phyloP scores from a whole-genome alignment of 1,139 yeast species.

The Yamadazyma sp. region DNA sequence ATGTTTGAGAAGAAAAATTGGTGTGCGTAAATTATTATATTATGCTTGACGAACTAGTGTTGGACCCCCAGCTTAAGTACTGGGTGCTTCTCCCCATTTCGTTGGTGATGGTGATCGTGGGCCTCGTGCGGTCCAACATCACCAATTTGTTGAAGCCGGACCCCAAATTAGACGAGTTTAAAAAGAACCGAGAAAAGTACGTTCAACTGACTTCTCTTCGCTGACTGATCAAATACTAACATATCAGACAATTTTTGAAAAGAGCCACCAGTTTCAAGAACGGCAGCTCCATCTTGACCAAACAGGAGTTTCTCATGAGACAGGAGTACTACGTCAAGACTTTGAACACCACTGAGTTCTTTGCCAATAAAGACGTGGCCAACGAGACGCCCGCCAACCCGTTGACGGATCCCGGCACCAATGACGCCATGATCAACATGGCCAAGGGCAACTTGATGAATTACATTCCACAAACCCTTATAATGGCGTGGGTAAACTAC shows the following conservation, averaged over 20 bases:
- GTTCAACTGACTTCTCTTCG: too few relatives aligned
- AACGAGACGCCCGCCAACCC: slow-evolving; percentile 57
- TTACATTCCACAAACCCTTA: slow-evolving; percentile 86
- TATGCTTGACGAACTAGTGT: slow-evolving; percentile 31
- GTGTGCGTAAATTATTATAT: too few relatives aligned
- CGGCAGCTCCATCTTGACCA: slow-evolving; percentile 48
- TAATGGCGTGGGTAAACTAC: slow-evolving; percentile 96
- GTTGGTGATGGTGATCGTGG: slow-evolving; percentile 87
- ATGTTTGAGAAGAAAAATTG: background rate
- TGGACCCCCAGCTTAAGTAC: slow-evolving; percentile 80
- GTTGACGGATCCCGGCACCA: slow-evolving; percentile 65
- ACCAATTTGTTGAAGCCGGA: slow-evolving; percentile 59
- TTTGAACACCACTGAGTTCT: slow-evolving; percentile 52
- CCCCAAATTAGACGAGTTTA: slow-evolving; percentile 54
- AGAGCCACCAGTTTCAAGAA: slow-evolving; percentile 54
- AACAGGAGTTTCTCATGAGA: slow-evolving; percentile 48
- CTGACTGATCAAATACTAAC: too few relatives aligned
- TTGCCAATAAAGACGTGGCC: slow-evolving; percentile 44
- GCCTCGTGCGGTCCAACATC: slow-evolving; percentile 71
- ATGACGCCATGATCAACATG: slow-evolving; percentile 78
- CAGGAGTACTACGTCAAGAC: slow-evolving; percentile 43
- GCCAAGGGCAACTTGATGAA: slow-evolving; percentile 79
- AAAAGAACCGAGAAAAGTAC: slow-evolving; percentile 59
- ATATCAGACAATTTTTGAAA: slow-evolving; percentile 46
- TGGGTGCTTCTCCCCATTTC: slow-evolving; percentile 95